phyloP scores from a whole-genome alignment of 2,329 filamentous ascomycete species.

The Colletotrichum costaricense region DNA sequence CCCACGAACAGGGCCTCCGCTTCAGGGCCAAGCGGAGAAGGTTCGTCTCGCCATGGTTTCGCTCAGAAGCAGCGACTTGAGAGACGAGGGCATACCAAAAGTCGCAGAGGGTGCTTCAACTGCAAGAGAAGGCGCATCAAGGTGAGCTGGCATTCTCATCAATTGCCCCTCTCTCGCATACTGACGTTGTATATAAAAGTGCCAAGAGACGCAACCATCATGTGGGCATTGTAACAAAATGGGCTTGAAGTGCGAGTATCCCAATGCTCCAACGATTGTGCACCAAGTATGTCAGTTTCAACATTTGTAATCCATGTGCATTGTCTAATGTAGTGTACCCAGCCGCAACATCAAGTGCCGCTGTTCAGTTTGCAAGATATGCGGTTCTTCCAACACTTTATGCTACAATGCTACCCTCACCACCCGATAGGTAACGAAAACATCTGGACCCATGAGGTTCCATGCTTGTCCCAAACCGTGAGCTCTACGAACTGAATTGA shows the following conservation, averaged over 20 bases:
- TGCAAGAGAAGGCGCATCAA: constrained; percentile 76
- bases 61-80: constrained; percentile 56
- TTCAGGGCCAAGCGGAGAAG: not conserved
- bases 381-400: constrained; percentile 76
- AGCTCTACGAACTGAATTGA: constrained; percentile 37
- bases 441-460: constrained; percentile 75
- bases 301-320: no score
- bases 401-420: constrained; percentile 71
- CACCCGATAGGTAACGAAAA: constrained; percentile 73
- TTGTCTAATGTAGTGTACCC: not conserved
- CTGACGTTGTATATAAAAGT: constrained; percentile 51
- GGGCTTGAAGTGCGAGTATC: constrained; percentile 72
- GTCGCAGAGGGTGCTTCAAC: constrained; percentile 73
- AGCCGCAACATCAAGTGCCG: constrained; percentile 69
- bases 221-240: constrained; percentile 74
- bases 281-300: constrained; percentile 56
- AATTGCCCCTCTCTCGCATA: not conserved
- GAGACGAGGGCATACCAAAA: constrained; percentile 74
- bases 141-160: constrained; percentile 46
- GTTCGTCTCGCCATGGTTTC: constrained; percentile 4
- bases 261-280: constrained; percentile 59
- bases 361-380: constrained; percentile 72
- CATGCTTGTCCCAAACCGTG: constrained; percentile 74
- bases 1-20: not conserved
- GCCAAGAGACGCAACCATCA: constrained; percentile 72